Percentiles rank a stretch among this genome's conserved stretches.
Conservation (phyloP, 2,329 filamentous ascomycete genomes). For the Penicillium sp. region DNA sequence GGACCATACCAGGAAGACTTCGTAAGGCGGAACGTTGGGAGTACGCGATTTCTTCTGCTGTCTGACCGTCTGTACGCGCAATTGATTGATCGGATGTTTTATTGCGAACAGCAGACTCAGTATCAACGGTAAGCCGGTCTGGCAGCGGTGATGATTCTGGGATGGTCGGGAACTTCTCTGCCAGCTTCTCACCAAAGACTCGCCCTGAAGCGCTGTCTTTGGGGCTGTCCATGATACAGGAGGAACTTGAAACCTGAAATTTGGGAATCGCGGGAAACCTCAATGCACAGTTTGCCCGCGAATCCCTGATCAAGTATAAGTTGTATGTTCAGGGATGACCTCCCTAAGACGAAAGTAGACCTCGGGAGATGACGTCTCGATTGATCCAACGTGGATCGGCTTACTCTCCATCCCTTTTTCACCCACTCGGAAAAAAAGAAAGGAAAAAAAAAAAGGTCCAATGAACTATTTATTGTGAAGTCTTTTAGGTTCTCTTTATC, state of each 20-base stretch:
- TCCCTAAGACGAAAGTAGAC: background rate
- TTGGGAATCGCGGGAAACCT: constrained; percentile 17
- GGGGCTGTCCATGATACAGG: constrained; percentile 17
- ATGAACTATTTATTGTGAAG: background rate
- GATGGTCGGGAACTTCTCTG: constrained; percentile 20
- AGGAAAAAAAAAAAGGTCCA: background rate
- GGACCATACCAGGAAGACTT: constrained; percentile 37
- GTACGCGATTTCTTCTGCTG: constrained; percentile 12
- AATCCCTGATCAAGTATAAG: background rate
- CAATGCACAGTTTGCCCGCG: constrained; percentile 17
- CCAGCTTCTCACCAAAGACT: constrained; percentile 20
- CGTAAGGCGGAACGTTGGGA: constrained; percentile 23
- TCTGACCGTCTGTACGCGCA: constrained; percentile 19
- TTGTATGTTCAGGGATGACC: background rate
- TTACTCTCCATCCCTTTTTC: constrained; percentile 5
- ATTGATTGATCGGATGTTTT: constrained; percentile 20
- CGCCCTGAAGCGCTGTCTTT: constrained; percentile 18
- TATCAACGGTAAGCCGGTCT: constrained; percentile 20
- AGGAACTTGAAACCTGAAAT: background rate
- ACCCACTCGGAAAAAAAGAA: constrained; percentile 1
- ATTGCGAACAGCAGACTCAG: constrained; percentile 18
- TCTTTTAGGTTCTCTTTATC: background rate
- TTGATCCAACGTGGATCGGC: background rate
- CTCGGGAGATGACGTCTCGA: constrained; percentile 8
- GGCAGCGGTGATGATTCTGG: constrained; percentile 8